Evolutionary conservation across 2,329 filamentous ascomycete genomes (phyloP).

Genomic region (Fusarium penzigii): DNA sequence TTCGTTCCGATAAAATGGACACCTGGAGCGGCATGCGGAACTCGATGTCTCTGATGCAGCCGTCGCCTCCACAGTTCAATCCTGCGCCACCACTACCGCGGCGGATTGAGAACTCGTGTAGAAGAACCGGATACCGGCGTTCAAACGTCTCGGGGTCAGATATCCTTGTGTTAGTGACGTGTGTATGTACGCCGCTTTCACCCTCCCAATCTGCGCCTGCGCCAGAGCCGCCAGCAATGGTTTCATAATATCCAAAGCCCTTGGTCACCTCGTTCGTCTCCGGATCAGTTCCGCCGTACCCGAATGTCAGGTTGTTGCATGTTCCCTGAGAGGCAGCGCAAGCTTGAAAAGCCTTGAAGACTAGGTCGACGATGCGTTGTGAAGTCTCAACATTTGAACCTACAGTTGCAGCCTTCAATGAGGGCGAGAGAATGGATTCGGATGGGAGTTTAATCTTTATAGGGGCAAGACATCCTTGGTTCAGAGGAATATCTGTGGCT

Average conservation of each 20-base stretch:
- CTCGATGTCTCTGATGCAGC: conserved; percentile 77
- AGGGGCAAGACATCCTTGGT: conserved; percentile 51
- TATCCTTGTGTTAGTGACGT: conserved; percentile 43
- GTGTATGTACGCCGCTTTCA: conserved; percentile 32
- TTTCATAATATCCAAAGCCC: conserved; percentile 40
- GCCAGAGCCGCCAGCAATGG: conserved; percentile 36
- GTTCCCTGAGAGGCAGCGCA: conserved; percentile 78
- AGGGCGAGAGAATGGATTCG: conserved; percentile 37
- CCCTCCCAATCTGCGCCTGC: conserved; percentile 33
- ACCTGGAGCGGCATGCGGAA: conserved; percentile 77
- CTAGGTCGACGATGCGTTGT: conserved; percentile 58
- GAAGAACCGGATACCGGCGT: conserved; percentile 35
- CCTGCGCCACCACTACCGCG: conserved; percentile 57
- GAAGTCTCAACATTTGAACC: conserved; percentile 37
- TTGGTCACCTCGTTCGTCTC: conserved; percentile 25
- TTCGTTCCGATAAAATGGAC: conserved; percentile 74
- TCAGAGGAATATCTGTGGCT: conserved; percentile 35
- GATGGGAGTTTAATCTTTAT: conserved; percentile 30
- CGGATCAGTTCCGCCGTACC: conserved; percentile 54
- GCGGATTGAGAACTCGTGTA: conserved; percentile 35
- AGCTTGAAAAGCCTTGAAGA: conserved; percentile 73
- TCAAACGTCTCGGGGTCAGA: conserved; percentile 39
- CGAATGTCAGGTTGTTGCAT: conserved; percentile 80
- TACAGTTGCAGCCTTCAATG: conserved; percentile 33
- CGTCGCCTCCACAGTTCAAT: conserved; percentile 71